Percentiles rank a stretch among this genome's conserved stretches.
Evolutionary conservation across 495 filamentous ascomycete genomes (phyloP).

Genomic region (Umbilicaria muhlenbergii): DNA sequence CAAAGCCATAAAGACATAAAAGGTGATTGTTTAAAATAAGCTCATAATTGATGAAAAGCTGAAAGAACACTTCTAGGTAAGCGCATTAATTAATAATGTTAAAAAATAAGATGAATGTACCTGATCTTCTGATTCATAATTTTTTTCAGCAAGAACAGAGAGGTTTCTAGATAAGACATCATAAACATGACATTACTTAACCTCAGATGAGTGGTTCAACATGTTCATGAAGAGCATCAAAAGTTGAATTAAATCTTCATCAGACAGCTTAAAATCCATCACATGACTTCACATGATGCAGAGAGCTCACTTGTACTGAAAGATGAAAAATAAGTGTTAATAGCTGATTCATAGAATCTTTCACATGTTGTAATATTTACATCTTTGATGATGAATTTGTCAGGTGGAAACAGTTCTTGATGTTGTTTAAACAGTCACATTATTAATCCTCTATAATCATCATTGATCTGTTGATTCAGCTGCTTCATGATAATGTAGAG

Average conservation of each 20-base stretch:
- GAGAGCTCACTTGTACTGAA: conserved; percentile 20
- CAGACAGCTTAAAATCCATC: conserved; percentile 17
- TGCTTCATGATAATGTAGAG: conserved; percentile 18
- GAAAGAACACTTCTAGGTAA: conserved; percentile 9
- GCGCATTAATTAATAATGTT: conserved; percentile 2
- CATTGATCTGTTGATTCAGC: conserved; percentile 13
- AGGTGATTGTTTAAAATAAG: conserved; percentile 17
- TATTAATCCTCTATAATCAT: conserved; percentile 14
- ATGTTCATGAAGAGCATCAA: conserved; percentile 19
- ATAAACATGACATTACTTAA: conserved; percentile 19
- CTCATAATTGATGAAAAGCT: conserved; percentile 19
- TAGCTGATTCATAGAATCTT: conserved; percentile 8
- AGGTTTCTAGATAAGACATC: conserved; percentile 13
- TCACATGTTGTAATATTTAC: conserved; percentile 12
- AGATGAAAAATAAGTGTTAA: conserved; percentile 9
- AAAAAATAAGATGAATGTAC: conserved; percentile 13
- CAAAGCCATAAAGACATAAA: conserved; percentile 21
- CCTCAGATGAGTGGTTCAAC: conserved; percentile 21
- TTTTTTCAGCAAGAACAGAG: conserved; percentile 17
- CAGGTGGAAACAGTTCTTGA: conserved; percentile 17
- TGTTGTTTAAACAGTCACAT: conserved; percentile 14
- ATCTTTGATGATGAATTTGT: conserved; percentile 18
- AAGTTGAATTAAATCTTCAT: conserved; percentile 16
- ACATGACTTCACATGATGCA: conserved; percentile 19
- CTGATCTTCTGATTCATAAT: conserved; percentile 17